Evolutionary conservation across 2,329 filamentous ascomycete genomes (phyloP).

Genomic region (Xylariales sp.): DNA sequence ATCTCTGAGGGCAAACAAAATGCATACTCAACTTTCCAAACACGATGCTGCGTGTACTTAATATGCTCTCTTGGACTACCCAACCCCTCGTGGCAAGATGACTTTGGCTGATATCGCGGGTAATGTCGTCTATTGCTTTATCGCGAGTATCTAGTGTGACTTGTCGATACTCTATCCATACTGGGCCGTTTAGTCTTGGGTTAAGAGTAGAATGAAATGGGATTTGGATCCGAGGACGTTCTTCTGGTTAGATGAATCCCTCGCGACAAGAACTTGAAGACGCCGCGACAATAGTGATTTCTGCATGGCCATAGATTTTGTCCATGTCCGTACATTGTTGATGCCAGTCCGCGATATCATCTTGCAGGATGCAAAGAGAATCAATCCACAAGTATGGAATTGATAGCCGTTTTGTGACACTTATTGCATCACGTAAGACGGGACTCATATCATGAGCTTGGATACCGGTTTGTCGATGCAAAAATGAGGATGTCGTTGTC

Average conservation of each 20-base stretch:
- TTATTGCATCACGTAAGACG: slow-evolving; percentile 2
- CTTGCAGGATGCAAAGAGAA: slow-evolving; percentile 2
- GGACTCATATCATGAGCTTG: neutral
- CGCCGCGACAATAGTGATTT: slow-evolving; percentile 1
- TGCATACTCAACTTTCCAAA: neutral
- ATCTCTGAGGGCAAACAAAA: neutral
- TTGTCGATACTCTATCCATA: neutral
- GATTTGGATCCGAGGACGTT: neutral
- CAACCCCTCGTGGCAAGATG: neutral
- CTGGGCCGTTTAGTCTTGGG: neutral
- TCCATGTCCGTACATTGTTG: slow-evolving; percentile 1
- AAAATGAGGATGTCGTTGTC: neutral
- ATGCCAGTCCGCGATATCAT: neutral
- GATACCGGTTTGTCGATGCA: neutral
- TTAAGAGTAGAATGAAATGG: neutral
- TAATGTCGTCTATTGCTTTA: neutral
- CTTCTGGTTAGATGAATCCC: neutral
- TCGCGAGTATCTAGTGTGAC: neutral
- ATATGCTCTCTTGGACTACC: neutral
- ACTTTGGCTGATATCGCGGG: neutral
- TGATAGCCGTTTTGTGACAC: neutral
- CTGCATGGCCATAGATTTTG: slow-evolving; percentile 5
- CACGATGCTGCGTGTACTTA: neutral
- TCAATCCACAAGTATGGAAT: too few species aligned
- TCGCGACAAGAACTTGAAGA: slow-evolving; percentile 1